These are phyloP conservation scores for Pleodorina starrii DNA, from an alignment of 139 green algal species.

Conservation along the genomic window DNA sequence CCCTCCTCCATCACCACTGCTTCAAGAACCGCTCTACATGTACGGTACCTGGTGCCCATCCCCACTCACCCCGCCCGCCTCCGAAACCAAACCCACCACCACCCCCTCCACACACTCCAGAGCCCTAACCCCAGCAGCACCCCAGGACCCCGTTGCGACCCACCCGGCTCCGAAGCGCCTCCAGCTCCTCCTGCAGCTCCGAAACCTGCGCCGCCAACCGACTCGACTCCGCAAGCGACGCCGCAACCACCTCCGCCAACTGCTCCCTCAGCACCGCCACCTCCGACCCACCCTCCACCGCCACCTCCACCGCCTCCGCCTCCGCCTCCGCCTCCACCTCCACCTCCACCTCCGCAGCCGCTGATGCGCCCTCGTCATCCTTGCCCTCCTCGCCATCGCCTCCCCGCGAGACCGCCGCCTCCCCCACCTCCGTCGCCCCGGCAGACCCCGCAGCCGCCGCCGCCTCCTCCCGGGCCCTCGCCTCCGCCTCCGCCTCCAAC, in stretches of 20 bases:
- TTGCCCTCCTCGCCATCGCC: too few species aligned
- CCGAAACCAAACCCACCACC: neutral
- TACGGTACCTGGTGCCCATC: too few species aligned
- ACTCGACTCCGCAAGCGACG: slow-evolving; percentile 9
- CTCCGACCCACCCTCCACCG: neutral
- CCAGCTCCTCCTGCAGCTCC: slow-evolving; percentile 40
- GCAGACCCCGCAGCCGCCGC: neutral
- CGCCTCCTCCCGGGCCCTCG: neutral
- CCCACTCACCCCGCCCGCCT: neutral
- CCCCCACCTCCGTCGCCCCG: neutral
- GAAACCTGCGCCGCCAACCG: neutral
- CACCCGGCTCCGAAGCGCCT: neutral
- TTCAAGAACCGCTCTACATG: too few species aligned
- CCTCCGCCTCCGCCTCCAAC: neutral
- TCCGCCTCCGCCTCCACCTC: neutral
- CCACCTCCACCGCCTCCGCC: neutral
- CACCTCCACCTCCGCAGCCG: too few species aligned
- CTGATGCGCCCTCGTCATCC: too few species aligned
- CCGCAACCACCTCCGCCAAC: slow-evolving; percentile 28
- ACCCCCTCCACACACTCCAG: too few species aligned
- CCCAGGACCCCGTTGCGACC: too few species aligned
- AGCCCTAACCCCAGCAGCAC: too few species aligned
- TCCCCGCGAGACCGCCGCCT: too few species aligned
- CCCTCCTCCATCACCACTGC: too few species aligned
- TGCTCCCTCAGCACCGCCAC: slow-evolving; percentile 19